A percentile compares a stretch with the other conserved stretches of the same genome.
Conservation (phyloP, 2,329 filamentous ascomycete species). For the Sarocladiaceae sp. region DNA sequence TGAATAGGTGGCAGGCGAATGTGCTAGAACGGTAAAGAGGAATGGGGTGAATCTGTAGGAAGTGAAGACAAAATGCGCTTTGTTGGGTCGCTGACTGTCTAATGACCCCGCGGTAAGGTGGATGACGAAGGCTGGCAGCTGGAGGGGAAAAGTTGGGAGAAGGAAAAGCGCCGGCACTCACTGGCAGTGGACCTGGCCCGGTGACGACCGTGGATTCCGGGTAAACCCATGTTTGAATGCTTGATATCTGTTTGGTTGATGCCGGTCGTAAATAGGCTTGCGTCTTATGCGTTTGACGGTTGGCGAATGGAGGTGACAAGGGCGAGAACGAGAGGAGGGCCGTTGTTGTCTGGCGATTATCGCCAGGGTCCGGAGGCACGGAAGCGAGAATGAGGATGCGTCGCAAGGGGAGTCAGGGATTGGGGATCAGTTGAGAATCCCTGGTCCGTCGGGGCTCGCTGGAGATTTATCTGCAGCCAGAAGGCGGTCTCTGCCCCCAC, state of each 20-base stretch:
- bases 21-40: too few relatives aligned
- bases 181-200: constrained; percentile 7
- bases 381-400: neutral
- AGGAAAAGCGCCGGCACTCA: constrained; percentile 2
- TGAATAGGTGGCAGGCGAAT: too few relatives aligned
- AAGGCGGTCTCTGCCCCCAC: neutral
- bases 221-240: constrained; percentile 4
- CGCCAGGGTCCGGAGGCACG: too few relatives aligned
- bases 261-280: too few relatives aligned
- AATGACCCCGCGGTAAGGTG: constrained; percentile 7
- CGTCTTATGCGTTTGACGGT: neutral
- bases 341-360: too few relatives aligned
- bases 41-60: too few relatives aligned
- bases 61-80: too few relatives aligned
- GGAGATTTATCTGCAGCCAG: constrained; percentile 1
- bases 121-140: neutral
- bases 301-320: neutral
- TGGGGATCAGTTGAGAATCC: neutral
- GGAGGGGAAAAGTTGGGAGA: neutral
- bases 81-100: neutral
- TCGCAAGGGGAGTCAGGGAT: neutral
- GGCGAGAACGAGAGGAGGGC: neutral
- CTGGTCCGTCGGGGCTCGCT: neutral
- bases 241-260: too few relatives aligned
- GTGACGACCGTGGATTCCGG: constrained; percentile 3